phyloP scores from a whole-genome alignment of 495 filamentous ascomycete genomes.

The Neurospora sp. region DNA sequence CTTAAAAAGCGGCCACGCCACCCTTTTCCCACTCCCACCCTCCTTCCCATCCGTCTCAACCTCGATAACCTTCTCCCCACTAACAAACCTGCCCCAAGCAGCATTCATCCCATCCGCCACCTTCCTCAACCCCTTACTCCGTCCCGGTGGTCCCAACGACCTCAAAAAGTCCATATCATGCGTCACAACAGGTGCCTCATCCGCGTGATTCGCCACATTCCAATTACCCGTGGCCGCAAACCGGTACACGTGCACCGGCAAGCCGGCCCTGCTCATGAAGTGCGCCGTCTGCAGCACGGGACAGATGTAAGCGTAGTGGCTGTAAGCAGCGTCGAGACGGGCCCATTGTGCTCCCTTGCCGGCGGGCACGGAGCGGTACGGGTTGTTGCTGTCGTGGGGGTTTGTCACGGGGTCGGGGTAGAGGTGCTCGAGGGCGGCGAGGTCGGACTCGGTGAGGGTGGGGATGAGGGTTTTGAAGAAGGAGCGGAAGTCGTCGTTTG shows the following conservation, averaged over 20 bases:
- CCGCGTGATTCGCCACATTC: conserved; percentile 48
- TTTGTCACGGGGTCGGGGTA: conserved; percentile 46
- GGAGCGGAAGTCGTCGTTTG: conserved; percentile 35
- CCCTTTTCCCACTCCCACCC: not conserved
- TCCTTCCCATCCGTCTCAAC: conserved; percentile 30
- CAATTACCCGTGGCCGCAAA: conserved; percentile 42
- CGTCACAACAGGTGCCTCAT: conserved; percentile 47
- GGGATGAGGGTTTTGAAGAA: conserved; percentile 51
- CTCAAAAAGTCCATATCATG: conserved; percentile 34
- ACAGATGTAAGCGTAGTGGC: conserved; percentile 56
- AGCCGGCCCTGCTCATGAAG: conserved; percentile 22
- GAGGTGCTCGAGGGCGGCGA: conserved; percentile 38
- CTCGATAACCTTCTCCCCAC: conserved; percentile 28
- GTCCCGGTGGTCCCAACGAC: not conserved
- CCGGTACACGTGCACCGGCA: conserved; percentile 46
- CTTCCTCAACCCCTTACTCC: conserved; percentile 25
- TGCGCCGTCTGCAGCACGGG: conserved; percentile 53
- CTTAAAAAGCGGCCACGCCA: conserved; percentile 21
- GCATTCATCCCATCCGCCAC: conserved; percentile 45
- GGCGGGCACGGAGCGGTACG: conserved; percentile 18
- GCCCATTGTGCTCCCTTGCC: conserved; percentile 45
- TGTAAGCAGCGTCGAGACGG: conserved; percentile 52
- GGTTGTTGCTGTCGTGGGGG: conserved; percentile 9
- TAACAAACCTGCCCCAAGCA: conserved; percentile 46
- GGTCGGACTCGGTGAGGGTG: conserved; percentile 31